A percentile compares a stretch with the other conserved stretches of the same genome.
These are phyloP conservation scores for Penicillium sp. DNA, from an alignment of 2,329 filamentous ascomycete genomes.

Conservation along the genomic window DNA sequence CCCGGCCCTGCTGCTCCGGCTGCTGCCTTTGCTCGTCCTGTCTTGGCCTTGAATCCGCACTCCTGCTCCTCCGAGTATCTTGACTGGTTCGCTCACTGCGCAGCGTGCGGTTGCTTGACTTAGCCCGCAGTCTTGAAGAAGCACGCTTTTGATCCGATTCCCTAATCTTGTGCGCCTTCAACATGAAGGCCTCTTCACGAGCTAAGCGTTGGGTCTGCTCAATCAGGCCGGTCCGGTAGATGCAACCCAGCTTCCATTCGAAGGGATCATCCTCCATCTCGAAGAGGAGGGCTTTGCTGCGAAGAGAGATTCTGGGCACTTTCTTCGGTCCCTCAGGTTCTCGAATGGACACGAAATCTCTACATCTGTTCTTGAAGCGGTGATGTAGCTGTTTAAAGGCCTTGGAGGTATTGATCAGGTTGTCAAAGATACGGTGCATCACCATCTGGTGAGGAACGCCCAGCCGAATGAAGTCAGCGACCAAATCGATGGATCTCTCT, in stretches of 20 bases:
- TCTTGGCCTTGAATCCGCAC: constrained; percentile 47
- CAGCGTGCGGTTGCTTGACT: constrained; percentile 46
- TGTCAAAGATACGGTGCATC: constrained; percentile 87
- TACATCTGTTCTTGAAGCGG: constrained; percentile 78
- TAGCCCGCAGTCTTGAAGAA: constrained; percentile 50
- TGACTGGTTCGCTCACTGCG: constrained; percentile 37
- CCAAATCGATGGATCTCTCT: constrained; percentile 78
- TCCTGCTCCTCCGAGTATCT: constrained; percentile 50
- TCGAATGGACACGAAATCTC: constrained; percentile 84
- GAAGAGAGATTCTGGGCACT: constrained; percentile 78
- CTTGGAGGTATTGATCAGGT: constrained; percentile 81
- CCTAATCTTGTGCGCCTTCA: constrained; percentile 79
- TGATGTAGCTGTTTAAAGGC: constrained; percentile 87
- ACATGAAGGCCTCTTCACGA: constrained; percentile 78
- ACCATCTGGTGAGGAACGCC: constrained; percentile 88
- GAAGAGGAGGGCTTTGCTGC: constrained; percentile 76
- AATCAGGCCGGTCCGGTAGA: constrained; percentile 80
- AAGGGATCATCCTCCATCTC: constrained; percentile 95
- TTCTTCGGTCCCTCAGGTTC: constrained; percentile 77
- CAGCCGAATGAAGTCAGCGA: constrained; percentile 77
- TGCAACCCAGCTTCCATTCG: constrained; percentile 93
- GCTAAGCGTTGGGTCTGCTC: constrained; percentile 88
- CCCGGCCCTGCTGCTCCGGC: constrained; percentile 28
- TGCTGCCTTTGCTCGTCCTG: constrained; percentile 23
- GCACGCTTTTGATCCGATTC: constrained; percentile 57